A percentile compares a stretch with the other conserved stretches of the same genome.
Evolutionary conservation across 2,329 filamentous ascomycete genomes (phyloP).

Genomic region (Colletotrichum theobromicola): DNA sequence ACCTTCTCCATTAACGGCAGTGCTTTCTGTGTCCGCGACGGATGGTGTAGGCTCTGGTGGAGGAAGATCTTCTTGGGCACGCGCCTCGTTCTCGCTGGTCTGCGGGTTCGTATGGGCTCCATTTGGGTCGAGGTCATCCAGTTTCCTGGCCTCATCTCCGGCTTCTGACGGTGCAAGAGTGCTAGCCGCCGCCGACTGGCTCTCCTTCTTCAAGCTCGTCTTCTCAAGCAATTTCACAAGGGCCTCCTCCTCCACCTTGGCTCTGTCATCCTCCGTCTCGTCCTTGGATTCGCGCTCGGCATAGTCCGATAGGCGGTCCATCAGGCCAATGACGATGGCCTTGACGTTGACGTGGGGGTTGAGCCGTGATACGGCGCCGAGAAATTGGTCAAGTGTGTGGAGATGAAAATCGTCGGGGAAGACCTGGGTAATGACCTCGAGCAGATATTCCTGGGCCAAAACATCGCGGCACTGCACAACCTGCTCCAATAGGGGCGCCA

Average conservation of each 20-base stretch:
- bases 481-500: slow-evolving; percentile 90
- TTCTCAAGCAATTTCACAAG: slow-evolving; percentile 79
- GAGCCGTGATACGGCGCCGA: slow-evolving; percentile 88
- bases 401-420: slow-evolving; percentile 99
- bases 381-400: slow-evolving; percentile 93
- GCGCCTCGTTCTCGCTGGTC: slow-evolving; percentile 18
- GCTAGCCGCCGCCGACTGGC: slow-evolving; percentile 24
- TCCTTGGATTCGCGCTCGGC: slow-evolving; percentile 85
- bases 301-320: slow-evolving; percentile 95
- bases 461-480: slow-evolving; percentile 98
- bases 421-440: slow-evolving; percentile 98
- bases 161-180: slow-evolving; percentile 7
- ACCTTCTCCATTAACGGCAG: slow-evolving; percentile 49
- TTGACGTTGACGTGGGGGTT: slow-evolving; percentile 99
- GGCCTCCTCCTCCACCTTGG: slow-evolving; percentile 84
- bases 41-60: slow-evolving; percentile 39
- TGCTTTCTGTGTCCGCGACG: slow-evolving; percentile 51
- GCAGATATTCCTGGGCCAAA: slow-evolving; percentile 92
- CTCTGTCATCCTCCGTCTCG: slow-evolving; percentile 72
- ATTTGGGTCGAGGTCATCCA: slow-evolving; percentile 23
- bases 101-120: slow-evolving; percentile 16
- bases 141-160: background rate
- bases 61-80: slow-evolving; percentile 1
- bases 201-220: slow-evolving; percentile 67
- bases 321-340: slow-evolving; percentile 94